These are phyloP conservation scores for Neurospora pannonica DNA, from an alignment of 495 filamentous ascomycete species.

Conservation along the genomic window DNA sequence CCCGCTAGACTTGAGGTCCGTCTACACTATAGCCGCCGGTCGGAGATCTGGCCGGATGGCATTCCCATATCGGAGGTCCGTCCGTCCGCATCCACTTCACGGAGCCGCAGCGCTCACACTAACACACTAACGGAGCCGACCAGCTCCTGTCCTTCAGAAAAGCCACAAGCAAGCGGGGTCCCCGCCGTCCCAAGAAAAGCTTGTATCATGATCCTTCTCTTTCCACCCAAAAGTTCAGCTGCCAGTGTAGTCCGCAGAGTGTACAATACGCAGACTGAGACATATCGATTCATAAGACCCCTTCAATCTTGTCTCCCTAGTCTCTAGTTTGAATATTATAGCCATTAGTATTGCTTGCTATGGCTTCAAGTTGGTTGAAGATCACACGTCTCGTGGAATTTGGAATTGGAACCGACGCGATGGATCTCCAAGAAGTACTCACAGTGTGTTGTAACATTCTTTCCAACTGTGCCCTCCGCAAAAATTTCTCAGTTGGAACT, in stretches of 20 bases:
- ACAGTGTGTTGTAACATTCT: not conserved
- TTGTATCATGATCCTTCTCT: not conserved
- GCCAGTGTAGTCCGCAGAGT: not conserved
- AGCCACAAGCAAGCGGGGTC: not conserved
- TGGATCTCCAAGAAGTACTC: not conserved
- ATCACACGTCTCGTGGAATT: not conserved
- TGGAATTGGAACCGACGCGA: not conserved
- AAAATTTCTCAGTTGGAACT: not conserved
- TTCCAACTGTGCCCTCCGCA: not conserved
- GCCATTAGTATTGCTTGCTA: not conserved
- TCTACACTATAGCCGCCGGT: not conserved
- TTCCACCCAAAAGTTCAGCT: not conserved
- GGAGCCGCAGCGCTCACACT: not conserved
- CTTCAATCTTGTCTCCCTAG: not conserved
- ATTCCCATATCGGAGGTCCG: not conserved
- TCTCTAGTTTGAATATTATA: not conserved
- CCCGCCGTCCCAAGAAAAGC: not conserved
- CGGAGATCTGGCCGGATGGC: not conserved
- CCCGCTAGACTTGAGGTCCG: not conserved
- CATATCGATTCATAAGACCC: not conserved
- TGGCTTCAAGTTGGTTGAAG: not conserved
- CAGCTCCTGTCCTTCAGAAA: not conserved
- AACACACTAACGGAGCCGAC: not conserved
- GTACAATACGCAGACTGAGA: not conserved
- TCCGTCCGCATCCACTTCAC: not conserved